Percentiles rank a stretch among this genome's conserved stretches.
Conservation (phyloP, 2,329 filamentous ascomycete species). For the Ophiocordyceps camponoti-saundersi region DNA sequence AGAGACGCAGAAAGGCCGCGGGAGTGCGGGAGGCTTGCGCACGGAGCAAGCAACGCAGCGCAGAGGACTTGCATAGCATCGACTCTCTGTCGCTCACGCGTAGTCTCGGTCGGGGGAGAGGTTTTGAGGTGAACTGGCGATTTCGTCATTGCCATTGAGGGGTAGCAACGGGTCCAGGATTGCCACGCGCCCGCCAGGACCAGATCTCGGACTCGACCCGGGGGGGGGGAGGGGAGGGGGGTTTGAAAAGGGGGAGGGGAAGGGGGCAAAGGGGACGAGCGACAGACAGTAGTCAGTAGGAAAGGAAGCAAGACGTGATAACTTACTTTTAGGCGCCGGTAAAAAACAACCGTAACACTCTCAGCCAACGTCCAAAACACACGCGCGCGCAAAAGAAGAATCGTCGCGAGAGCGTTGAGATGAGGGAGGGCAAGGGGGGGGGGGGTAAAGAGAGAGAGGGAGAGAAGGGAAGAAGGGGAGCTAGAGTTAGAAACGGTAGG, state of each 20-base stretch:
- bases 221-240: background rate
- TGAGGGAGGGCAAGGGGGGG: constrained; percentile 7
- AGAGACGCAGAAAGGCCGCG: too few relatives aligned
- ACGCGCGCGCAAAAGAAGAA: constrained; percentile 25
- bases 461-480: too few relatives aligned
- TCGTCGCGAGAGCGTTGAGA: constrained; percentile 18
- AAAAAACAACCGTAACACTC: constrained; percentile 27
- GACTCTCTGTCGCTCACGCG: too few relatives aligned
- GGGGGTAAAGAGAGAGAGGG: background rate
- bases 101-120: too few relatives aligned
- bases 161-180: constrained; percentile 1
- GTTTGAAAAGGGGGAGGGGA: background rate
- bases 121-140: background rate
- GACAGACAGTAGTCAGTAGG: background rate
- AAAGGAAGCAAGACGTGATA: constrained; percentile 4
- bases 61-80: background rate
- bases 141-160: constrained; percentile 6
- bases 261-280: background rate
- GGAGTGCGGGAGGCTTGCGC: too few relatives aligned
- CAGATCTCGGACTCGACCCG: background rate
- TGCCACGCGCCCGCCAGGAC: constrained; percentile 1
- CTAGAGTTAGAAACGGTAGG: constrained; percentile 8
- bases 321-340: constrained; percentile 38
- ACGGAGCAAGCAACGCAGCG: too few relatives aligned
- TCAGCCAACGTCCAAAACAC: constrained; percentile 26